Evolutionary conservation across 495 filamentous ascomycete species (phyloP).

Genomic region (Parmelia sp.): DNA sequence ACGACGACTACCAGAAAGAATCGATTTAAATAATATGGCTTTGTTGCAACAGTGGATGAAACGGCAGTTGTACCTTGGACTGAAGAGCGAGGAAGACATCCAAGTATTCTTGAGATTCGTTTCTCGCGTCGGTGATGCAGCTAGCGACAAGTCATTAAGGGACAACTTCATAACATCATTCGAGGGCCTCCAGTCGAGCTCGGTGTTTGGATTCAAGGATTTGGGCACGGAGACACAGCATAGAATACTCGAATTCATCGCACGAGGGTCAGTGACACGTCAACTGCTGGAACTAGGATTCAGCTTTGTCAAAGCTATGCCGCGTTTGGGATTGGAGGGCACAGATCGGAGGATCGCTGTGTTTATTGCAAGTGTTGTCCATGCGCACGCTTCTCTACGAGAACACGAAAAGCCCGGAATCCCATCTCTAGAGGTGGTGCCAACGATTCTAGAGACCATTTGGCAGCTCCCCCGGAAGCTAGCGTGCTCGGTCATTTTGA

Average conservation of each 20-base stretch:
- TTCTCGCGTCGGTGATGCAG: conserved; percentile 20
- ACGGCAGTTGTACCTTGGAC: conserved; percentile 37
- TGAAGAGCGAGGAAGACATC: conserved; percentile 36
- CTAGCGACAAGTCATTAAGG: neutral
- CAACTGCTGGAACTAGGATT: conserved; percentile 5
- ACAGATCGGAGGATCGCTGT: neutral
- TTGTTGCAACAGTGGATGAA: conserved; percentile 31
- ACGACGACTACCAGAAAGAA: neutral
- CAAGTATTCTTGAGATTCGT: conserved; percentile 30
- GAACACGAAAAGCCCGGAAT: neutral
- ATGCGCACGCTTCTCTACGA: neutral
- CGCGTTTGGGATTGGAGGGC: neutral
- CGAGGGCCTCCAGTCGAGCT: conserved; percentile 14
- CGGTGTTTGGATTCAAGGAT: conserved; percentile 10
- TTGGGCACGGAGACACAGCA: neutral
- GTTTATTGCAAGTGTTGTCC: conserved; percentile 3
- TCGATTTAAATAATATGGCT: neutral
- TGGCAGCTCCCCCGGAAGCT: neutral
- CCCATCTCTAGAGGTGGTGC: neutral
- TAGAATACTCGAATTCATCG: conserved; percentile 1
- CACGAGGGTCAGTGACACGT: neutral
- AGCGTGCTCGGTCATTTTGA: neutral
- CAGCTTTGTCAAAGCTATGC: conserved; percentile 9
- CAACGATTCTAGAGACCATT: conserved; percentile 1
- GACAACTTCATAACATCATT: conserved; percentile 1